Conservation (phyloP, 345 rosid species). For the Citrus reticulata region DNA sequence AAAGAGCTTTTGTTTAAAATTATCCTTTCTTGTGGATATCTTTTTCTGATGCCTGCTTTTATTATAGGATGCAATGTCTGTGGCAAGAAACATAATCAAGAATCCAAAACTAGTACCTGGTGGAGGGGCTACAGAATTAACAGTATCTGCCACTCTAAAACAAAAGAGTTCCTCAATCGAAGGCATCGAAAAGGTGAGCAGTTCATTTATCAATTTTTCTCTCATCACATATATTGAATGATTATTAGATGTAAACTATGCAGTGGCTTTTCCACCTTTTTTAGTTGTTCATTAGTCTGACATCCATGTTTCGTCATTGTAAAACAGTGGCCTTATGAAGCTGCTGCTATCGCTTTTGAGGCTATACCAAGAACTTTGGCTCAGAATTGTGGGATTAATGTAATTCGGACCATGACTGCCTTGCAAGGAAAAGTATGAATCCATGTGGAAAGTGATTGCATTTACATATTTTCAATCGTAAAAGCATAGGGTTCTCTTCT, state of each 20-base stretch:
- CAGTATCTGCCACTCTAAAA: conserved; percentile 88
- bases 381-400: conserved; percentile 80
- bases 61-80: conserved; percentile 91
- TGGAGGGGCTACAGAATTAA: conserved; percentile 92
- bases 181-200: conserved; percentile 81
- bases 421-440: conserved; percentile 79
- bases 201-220: not conserved
- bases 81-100: conserved; percentile 93
- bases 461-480: not conserved
- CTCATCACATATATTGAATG: not conserved
- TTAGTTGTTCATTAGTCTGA: not conserved
- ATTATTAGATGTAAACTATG: no score
- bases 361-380: conserved; percentile 90
- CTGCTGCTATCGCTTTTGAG: conserved; percentile 96
- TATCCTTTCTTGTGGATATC: not conserved
- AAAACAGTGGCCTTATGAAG: conserved; percentile 94
- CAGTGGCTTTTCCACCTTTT: not conserved
- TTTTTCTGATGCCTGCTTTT: conserved; percentile 13
- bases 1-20: not conserved
- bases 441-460: not conserved
- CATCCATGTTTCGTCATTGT: conserved; percentile 8
- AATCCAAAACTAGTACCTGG: conserved; percentile 94
- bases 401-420: conserved; percentile 77
- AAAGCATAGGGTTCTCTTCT: not conserved
- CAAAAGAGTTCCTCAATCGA: conserved; percentile 89